Conservation (phyloP, 768 basidiomycete species). For the Cyclocybe cylindracea region DNA sequence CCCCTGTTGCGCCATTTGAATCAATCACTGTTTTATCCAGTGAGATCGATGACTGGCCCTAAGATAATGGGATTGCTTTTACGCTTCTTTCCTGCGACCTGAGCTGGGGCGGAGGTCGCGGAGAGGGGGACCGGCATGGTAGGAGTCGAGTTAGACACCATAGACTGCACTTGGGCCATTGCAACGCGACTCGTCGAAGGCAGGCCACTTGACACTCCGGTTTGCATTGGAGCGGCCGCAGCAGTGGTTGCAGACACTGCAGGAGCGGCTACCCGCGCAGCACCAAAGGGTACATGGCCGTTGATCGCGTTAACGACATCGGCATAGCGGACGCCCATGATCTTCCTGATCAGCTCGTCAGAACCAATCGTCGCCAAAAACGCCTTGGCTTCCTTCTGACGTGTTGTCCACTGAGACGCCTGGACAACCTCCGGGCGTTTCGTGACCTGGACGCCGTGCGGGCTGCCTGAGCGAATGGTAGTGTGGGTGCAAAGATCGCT, state of each 20-base stretch:
- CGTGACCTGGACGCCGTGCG: conserved; percentile 27
- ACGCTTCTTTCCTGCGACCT: conserved; percentile 18
- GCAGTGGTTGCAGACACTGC: background rate
- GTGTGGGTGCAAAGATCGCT: conserved; percentile 23
- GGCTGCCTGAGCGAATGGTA: conserved; percentile 24
- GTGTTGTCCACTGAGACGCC: conserved; percentile 19
- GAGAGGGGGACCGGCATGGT: background rate
- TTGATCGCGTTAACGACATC: conserved; percentile 29
- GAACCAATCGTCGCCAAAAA: conserved; percentile 27
- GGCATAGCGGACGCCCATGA: conserved; percentile 31
- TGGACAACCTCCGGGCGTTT: conserved; percentile 21
- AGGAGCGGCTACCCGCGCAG: background rate
- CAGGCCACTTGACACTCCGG: no score
- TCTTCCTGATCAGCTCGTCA: conserved; percentile 19
- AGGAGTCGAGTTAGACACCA: no score
- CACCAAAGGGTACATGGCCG: conserved; percentile 20
- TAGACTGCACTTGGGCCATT: no score
- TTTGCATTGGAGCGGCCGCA: background rate
- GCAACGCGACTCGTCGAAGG: no score
- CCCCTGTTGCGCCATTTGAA: conserved; percentile 11
- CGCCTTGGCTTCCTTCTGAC: conserved; percentile 20
- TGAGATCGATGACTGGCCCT: conserved; percentile 24
- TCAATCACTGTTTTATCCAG: conserved; percentile 17
- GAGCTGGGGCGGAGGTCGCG: background rate
- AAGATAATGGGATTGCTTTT: conserved; percentile 14